Evolutionary conservation across 805 yeast species (phyloP).

Genomic region (Yamadazyma scolyti): DNA sequence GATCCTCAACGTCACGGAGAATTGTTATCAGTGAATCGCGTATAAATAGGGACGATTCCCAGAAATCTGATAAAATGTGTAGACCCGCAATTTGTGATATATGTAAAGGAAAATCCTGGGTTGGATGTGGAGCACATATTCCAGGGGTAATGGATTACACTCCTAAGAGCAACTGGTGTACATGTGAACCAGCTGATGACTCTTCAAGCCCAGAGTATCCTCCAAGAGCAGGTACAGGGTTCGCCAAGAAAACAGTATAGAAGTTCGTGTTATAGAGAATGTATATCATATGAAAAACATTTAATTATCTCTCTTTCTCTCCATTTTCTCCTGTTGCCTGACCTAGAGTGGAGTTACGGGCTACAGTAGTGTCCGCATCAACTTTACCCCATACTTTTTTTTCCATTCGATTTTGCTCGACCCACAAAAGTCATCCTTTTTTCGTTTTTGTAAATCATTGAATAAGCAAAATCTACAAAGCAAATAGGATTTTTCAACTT

Average conservation of each 20-base stretch:
- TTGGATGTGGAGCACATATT: slow-evolving; percentile 60
- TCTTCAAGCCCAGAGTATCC: slow-evolving; percentile 41
- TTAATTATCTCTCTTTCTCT: too few relatives aligned
- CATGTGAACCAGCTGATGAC: slow-evolving; percentile 46
- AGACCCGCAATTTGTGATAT: slow-evolving; percentile 34
- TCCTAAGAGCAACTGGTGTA: slow-evolving; percentile 48
- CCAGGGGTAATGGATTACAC: slow-evolving; percentile 52
- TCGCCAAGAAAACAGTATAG: slow-evolving; percentile 26
- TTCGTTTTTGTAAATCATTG: background rate
- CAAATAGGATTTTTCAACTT: background rate
- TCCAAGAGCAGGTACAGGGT: slow-evolving; percentile 63
- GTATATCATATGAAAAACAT: too few relatives aligned
- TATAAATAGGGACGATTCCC: too few relatives aligned
- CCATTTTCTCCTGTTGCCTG: too few relatives aligned
- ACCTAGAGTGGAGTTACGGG: too few relatives aligned
- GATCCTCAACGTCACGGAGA: too few relatives aligned
- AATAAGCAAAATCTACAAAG: background rate
- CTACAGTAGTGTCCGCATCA: too few relatives aligned
- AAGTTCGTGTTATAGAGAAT: too few relatives aligned
- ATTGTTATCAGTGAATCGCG: too few relatives aligned
- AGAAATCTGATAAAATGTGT: slow-evolving; percentile 21
- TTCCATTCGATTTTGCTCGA: background rate
- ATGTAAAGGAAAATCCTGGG: slow-evolving; percentile 52
- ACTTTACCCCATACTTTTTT: slow-evolving; percentile 6
- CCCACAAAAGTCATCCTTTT: background rate